A percentile compares a stretch with the other conserved stretches of the same genome.
Conservation (phyloP, 2,329 filamentous ascomycete species). For the Lachnellula arida region DNA sequence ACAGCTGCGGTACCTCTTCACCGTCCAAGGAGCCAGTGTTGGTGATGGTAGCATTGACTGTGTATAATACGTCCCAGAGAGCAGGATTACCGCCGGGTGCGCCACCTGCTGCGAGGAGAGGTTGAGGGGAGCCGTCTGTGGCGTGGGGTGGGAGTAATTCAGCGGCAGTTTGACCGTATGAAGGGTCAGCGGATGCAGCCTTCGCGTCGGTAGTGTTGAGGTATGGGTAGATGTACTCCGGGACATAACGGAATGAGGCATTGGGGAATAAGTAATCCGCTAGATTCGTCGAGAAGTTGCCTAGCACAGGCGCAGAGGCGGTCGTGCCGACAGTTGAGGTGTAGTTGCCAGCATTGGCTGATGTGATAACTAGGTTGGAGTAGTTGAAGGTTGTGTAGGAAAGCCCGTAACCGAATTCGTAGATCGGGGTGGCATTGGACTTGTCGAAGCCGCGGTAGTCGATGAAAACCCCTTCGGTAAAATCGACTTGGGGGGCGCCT, state of each 20-base stretch:
- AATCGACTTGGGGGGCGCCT: conserved; percentile 65
- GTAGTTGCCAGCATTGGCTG: conserved; percentile 18
- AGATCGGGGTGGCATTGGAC: conserved; percentile 60
- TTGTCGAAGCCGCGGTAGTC: conserved; percentile 74
- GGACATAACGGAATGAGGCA: conserved; percentile 43
- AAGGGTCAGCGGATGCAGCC: conserved; percentile 46
- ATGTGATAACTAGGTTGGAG: conserved; percentile 53
- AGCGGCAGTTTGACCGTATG: conserved; percentile 25
- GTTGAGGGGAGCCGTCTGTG: conserved; percentile 42
- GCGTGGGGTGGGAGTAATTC: conserved; percentile 40
- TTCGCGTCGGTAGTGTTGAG: conserved; percentile 43
- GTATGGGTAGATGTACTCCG: conserved; percentile 52
- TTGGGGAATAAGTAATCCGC: conserved; percentile 65
- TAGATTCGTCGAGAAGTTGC: conserved; percentile 56
- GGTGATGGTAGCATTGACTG: conserved; percentile 47
- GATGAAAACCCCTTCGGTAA: conserved; percentile 74
- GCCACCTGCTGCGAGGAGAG: conserved; percentile 43
- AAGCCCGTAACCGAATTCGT: conserved; percentile 77
- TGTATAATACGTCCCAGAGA: conserved; percentile 52
- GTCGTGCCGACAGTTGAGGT: conserved; percentile 58
- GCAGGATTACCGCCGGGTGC: conserved; percentile 49
- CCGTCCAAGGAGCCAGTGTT: conserved; percentile 51
- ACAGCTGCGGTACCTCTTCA: conserved; percentile 58
- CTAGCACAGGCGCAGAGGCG: conserved; percentile 57
- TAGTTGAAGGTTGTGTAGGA: conserved; percentile 77